Base-by-base conservation (phyloP, 2,329 filamentous ascomycete species). In the Fonsecaea pugnacius region DNA sequence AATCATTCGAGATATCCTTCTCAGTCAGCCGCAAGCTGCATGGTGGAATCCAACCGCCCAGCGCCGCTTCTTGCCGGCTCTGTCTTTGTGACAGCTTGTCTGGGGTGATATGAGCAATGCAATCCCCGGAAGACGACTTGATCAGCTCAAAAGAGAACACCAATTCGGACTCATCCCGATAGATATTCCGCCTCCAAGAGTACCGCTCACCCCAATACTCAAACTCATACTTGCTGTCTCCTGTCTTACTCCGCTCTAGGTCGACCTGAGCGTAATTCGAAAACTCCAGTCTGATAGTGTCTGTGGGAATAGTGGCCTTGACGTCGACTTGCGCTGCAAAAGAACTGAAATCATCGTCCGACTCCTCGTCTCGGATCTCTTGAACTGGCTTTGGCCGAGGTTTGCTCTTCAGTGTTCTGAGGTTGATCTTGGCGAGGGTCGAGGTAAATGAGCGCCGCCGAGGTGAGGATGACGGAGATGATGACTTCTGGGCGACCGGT, bases 251-350 rank as follows among this genome's bases (percentile, higher is more conserved):
- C 24, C 67, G 64, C 70, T 85, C 87, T 57, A 99, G 80, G 69
- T 96, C 91, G 46, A 98, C 87, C 71, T 95, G 92, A 1, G 94
- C 94, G 75, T 99, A 99, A 79, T 98, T 99, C 70, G 92, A 96
- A 75, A 97, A 99, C 75, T 98, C 94, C 36, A 99, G 85, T 78
- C 92, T 91, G 75, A 94, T 90, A 38, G 85, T 89, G 76, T 96
- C 92, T 63, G 89, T 91, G 18, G 91, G 70, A 33, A 69, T 67
- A 10, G 67, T 70, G 16, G 70, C 70, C 56, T 71, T 65, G 40
- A 71, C 63, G 9, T 67, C 65, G 27, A 63, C 57, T 46, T 63
- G 62, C 30, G 66, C 43, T 4, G 65, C 65, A 50, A 69, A 67
- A 33, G 63, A 16, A 46, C 60, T 60, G 21, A 69, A 53, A 24